Evolutionary conservation across 108 stramenopile species (phyloP).

Genomic region (Nitzschia inconspicua): DNA sequence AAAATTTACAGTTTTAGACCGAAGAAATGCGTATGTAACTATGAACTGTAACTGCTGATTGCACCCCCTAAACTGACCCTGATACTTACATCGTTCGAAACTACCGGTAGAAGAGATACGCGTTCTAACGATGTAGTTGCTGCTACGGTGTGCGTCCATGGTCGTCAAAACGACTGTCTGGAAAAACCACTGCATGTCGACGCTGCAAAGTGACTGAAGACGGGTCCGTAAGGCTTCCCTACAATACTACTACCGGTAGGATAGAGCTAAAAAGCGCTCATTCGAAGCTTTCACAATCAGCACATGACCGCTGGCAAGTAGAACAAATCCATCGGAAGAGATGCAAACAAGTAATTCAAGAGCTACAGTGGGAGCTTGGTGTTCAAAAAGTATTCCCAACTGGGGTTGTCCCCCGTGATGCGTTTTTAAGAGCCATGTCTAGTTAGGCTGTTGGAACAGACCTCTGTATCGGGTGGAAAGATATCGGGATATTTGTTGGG

Average conservation of each 20-base stretch:
- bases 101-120: too few species aligned
- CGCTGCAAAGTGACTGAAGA: constrained; percentile 50
- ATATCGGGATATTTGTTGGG: constrained; percentile 58
- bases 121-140: too few species aligned
- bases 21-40: too few species aligned
- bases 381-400: constrained; percentile 24
- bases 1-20: too few species aligned
- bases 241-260: constrained; percentile 36
- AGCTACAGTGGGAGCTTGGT: constrained; percentile 51
- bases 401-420: constrained; percentile 22
- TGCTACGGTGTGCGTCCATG: too few species aligned
- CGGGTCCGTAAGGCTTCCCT: constrained; percentile 47
- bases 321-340: constrained; percentile 6
- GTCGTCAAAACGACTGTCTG: too few species aligned
- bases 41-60: too few species aligned
- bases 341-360: constrained; percentile 22
- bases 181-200: constrained; percentile 51
- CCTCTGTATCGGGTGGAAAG: constrained; percentile 15
- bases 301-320: constrained; percentile 14
- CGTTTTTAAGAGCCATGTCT: constrained; percentile 38
- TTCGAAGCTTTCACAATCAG: constrained; percentile 9
- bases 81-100: too few species aligned
- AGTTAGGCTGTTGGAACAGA: constrained; percentile 40
- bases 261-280: constrained; percentile 19
- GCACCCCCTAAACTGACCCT: too few species aligned